Evolutionary conservation across 768 basidiomycete genomes (phyloP).

Genomic region (Lactarius sanguifluus): DNA sequence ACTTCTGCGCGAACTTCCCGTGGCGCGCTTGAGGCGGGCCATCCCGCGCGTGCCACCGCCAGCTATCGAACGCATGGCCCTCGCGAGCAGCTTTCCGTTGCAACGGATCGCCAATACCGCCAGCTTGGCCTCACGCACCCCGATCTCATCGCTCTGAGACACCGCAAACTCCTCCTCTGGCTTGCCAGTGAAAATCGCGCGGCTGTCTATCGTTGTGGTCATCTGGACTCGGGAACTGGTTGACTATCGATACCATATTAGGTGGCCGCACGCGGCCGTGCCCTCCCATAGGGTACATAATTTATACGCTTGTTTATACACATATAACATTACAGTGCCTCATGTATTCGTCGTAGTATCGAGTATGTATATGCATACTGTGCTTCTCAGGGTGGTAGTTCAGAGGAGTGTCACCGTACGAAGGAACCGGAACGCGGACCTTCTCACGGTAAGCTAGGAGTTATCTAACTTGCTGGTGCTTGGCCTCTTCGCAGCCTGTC

Average conservation of each 20-base stretch:
- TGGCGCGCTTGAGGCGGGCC: neutral
- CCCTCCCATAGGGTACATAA: no score
- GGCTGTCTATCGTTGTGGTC: neutral
- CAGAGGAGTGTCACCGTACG: no score
- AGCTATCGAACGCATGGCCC: slow-evolving; percentile 9
- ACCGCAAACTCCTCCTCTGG: neutral
- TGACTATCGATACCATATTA: no score
- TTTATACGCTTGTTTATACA: no score
- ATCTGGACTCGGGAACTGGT: no score
- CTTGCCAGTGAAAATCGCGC: neutral
- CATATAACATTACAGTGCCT: no score
- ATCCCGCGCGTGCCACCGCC: slow-evolving; percentile 6
- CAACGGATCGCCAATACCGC: slow-evolving; percentile 14
- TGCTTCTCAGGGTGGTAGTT: no score
- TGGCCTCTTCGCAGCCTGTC: neutral
- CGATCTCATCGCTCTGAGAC: slow-evolving; percentile 2
- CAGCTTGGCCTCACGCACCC: slow-evolving; percentile 11
- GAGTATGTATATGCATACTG: no score
- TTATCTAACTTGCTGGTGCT: neutral
- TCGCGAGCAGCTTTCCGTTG: slow-evolving; percentile 12
- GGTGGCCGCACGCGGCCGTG: no score
- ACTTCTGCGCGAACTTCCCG: slow-evolving; percentile 8
- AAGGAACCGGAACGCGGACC: no score
- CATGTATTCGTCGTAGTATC: no score
- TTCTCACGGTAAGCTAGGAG: no score